A percentile compares a stretch with the other conserved stretches of the same genome.
phyloP scores from a whole-genome alignment of 2,329 filamentous ascomycete species.

The Colletotrichum salicis region DNA sequence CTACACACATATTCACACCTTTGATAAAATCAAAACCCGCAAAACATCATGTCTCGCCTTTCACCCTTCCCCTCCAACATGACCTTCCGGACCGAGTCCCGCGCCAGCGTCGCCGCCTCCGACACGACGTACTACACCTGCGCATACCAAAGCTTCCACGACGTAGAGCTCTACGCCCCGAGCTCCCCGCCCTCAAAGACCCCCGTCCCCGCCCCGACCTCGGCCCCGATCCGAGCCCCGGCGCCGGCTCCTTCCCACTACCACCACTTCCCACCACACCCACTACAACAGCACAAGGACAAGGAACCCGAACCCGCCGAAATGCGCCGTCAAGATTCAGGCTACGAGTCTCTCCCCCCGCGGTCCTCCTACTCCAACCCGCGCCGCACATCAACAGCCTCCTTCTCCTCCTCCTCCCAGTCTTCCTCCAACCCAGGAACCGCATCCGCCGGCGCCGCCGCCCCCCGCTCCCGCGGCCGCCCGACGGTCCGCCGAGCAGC shows the following conservation, averaged over 20 bases:
- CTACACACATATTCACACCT: not conserved
- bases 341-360: constrained; percentile 64
- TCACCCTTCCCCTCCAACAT: constrained; percentile 34
- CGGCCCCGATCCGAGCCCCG: constrained; percentile 13
- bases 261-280: constrained; percentile 28
- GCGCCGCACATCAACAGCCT: constrained; percentile 49
- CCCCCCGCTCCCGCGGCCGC: constrained; percentile 49
- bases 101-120: constrained; percentile 56
- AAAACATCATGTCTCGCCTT: constrained; percentile 36
- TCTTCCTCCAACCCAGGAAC: constrained; percentile 40
- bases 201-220: constrained; percentile 32
- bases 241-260: constrained; percentile 29
- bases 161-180: constrained; percentile 59
- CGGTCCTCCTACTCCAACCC: constrained; percentile 48
- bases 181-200: constrained; percentile 41
- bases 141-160: constrained; percentile 60
- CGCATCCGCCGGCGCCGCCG: not conserved
- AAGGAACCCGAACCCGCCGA: constrained; percentile 45
- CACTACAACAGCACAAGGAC: constrained; percentile 20
- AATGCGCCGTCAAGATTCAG: constrained; percentile 68
- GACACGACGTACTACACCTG: constrained; percentile 56
- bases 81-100: constrained; percentile 45
- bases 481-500: constrained; percentile 54
- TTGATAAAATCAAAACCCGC: not conserved
- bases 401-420: constrained; percentile 41